Base-by-base conservation (phyloP, 768 basidiomycete species). In the Lyophyllum decastes region DNA sequence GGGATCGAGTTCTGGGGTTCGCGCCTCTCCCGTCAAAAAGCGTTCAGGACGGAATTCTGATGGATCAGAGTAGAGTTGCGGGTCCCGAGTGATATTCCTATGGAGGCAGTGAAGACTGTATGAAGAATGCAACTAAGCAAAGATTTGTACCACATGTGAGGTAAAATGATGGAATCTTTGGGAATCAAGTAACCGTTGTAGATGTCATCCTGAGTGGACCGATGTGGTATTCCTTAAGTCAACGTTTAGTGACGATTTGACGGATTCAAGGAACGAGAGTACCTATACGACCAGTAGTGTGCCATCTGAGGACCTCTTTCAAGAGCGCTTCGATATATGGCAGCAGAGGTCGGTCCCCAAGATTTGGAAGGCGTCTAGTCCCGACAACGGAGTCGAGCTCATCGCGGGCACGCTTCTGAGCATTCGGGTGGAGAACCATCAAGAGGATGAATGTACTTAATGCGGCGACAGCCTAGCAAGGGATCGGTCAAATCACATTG, bases 11-110 rank as follows among this genome's bases (percentile, higher is more conserved):
- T 77, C 71, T 3, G 73, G 68, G 62, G 51, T 2, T 54, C 24
- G 8, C n/a, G 60, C 54, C 4, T 62, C 44, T 17, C 26, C 45
- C 1, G 27, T 5, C n/a, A 80, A 61, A 68, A 73, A 80, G 4
- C 78, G 73, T 25, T 74, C 73, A 7, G 78, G 78, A 11, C 63
- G 64, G 52, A 73, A 79, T 41, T 64, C 63, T 16, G 52, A 61
- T 2, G 70, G 66, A 25, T 66, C 52, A 11, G 67, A 52, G 45
- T 67, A 71, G 8, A 63, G 55, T 2, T 57, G 52, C 6, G 62
- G 62, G 38, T 71, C 67, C 22, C 62, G 66, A 2, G 64, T 60
- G 59, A 69, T 66, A 26, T 64, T 59, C 68, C 70, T 71, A 43
- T 12, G 26, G 21, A 38, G 5, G 17, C 47, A 19, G 21, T 47